These are phyloP conservation scores for Penicillium macrosclerotiorum DNA, from an alignment of 495 filamentous ascomycete genomes.

Conservation along the genomic window DNA sequence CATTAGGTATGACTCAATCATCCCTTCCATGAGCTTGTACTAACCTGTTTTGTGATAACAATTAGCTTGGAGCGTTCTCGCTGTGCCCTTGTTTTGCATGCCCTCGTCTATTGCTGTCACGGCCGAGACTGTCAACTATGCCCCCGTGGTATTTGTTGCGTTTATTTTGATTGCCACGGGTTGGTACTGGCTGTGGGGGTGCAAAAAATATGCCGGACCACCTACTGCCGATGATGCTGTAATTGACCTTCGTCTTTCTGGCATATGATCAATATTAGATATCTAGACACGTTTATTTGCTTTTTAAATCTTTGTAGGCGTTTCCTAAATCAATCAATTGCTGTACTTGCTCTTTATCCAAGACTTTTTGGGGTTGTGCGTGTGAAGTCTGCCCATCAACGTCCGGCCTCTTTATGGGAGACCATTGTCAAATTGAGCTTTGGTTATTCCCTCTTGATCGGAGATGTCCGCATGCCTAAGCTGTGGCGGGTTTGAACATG, in stretches of 20 bases:
- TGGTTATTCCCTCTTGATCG: conserved; percentile 1
- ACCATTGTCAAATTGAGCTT: neutral
- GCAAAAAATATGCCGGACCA: conserved; percentile 22
- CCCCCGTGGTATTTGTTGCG: conserved; percentile 53
- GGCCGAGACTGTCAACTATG: conserved; percentile 49
- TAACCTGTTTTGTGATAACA: no score
- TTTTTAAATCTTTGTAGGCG: no score
- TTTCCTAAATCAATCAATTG: no score
- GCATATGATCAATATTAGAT: neutral
- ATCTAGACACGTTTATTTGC: no score
- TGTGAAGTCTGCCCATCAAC: neutral
- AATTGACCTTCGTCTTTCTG: conserved; percentile 7
- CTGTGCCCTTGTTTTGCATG: conserved; percentile 50
- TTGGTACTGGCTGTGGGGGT: conserved; percentile 63
- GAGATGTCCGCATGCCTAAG: conserved; percentile 8
- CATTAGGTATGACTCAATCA: conserved; percentile 45
- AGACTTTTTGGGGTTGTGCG: no score
- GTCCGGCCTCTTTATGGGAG: neutral
- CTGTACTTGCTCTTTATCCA: no score
- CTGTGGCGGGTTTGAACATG: conserved; percentile 10
- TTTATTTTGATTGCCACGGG: conserved; percentile 47
- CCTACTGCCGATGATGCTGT: conserved; percentile 17
- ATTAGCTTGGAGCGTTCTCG: conserved; percentile 59
- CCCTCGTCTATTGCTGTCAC: conserved; percentile 38
- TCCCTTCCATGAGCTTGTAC: no score